These are phyloP conservation scores for Ephemerocybe angulata DNA, from an alignment of 768 basidiomycete genomes.

Conservation along the genomic window DNA sequence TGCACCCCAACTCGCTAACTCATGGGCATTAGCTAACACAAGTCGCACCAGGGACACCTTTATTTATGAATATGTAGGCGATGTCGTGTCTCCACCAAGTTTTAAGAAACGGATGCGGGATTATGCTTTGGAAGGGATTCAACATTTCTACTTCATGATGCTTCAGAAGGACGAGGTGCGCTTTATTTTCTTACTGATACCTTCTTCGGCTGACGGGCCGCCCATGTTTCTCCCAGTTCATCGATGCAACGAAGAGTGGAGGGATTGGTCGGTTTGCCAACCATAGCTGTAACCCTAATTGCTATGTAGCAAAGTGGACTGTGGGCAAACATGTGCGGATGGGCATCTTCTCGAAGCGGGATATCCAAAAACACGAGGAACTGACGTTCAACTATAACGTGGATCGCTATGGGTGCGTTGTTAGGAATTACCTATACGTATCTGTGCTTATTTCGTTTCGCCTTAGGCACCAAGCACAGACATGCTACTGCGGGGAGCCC, in stretches of 20 bases:
- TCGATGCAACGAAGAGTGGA: constrained; percentile 96
- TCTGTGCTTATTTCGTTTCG: constrained; percentile 4
- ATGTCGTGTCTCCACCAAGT: constrained; percentile 82
- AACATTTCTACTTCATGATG: constrained; percentile 99
- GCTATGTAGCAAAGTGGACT: constrained; percentile 98
- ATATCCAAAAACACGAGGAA: constrained; percentile 77
- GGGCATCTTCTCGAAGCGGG: constrained; percentile 94
- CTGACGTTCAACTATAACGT: constrained; percentile 99
- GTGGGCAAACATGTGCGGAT: constrained; percentile 86
- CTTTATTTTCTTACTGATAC: constrained; percentile 1
- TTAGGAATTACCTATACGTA: background rate
- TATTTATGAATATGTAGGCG: constrained; percentile 97
- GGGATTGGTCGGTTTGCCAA: constrained; percentile 97
- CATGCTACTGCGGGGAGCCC: constrained; percentile 91
- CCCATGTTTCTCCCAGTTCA: constrained; percentile 54
- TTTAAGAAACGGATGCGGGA: constrained; percentile 94
- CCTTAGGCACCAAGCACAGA: constrained; percentile 90
- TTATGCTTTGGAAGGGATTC: constrained; percentile 89
- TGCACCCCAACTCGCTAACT: background rate
- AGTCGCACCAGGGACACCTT: constrained; percentile 66
- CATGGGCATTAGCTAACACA: constrained; percentile 6
- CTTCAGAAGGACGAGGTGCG: constrained; percentile 93
- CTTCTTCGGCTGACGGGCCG: background rate
- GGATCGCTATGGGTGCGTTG: constrained; percentile 90
- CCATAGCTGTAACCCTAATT: constrained; percentile 97